phyloP scores from a whole-genome alignment of 345 rosid genomes.

The Euphorbia lathyris region DNA sequence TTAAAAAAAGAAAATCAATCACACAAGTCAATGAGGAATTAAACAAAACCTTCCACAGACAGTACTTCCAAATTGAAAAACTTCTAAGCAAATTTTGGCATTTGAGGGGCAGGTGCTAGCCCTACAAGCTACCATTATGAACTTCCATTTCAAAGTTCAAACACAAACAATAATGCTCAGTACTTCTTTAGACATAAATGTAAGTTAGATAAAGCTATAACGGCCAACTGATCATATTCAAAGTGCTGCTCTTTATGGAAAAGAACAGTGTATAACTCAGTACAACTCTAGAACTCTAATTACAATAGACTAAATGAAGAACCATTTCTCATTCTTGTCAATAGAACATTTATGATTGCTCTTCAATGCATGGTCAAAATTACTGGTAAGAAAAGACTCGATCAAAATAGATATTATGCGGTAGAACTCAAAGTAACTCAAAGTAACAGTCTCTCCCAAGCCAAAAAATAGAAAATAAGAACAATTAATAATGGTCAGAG shows the following conservation, averaged over 20 bases:
- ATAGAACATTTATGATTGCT: not conserved
- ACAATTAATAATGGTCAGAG: not conserved
- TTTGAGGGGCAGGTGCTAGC: not conserved
- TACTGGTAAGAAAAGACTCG: not conserved
- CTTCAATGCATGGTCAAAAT: not conserved
- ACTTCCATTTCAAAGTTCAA: not conserved
- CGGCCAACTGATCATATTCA: not conserved
- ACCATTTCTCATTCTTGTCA: not conserved
- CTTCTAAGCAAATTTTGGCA: not conserved
- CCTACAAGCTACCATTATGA: not conserved
- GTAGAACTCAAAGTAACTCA: not conserved
- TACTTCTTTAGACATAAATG: not conserved
- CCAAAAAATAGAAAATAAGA: constrained; percentile 9
- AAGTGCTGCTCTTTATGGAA: not conserved
- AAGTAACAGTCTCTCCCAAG: not conserved
- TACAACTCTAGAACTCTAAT: not conserved
- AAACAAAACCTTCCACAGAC: not conserved
- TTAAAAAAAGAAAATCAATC: constrained; percentile 11
- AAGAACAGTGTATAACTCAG: not conserved
- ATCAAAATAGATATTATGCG: not conserved
- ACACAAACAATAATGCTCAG: not conserved
- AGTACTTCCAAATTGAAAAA: not conserved
- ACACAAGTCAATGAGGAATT: not conserved
- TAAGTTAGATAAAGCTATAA: not conserved
- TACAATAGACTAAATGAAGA: not conserved